Base-by-base conservation (phyloP, 106 monocot species). In the Dioscorea dumetorum region DNA sequence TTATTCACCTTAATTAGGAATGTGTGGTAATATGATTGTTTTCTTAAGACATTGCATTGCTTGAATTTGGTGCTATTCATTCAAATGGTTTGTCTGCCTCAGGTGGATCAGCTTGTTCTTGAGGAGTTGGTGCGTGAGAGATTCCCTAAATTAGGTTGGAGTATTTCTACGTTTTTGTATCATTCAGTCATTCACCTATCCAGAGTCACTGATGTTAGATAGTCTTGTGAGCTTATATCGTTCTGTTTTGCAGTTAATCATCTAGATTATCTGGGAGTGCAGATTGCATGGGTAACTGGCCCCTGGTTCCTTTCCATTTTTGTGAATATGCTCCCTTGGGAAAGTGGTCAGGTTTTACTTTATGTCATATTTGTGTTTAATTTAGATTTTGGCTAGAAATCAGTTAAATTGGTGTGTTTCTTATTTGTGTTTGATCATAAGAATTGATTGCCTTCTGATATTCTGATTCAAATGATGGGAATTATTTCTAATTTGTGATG, bases 291-390 rank as follows among this genome's bases (percentile, higher is more conserved):
- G 91, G 84, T 95, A 61, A 86, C 91, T 71, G 95, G 95, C 72
- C 91, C 95, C 18, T 95, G 95, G 95, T 91, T 95, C 77, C 95
- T 95, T 68, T 91, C 95, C 33, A 95, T 95, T 72, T 95, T 91
- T 57, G 76, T 95, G 69, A 95, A 95, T 67, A 86, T 88, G 83
- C 86, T 95, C 82, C 95, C 95, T 24, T 95, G 95, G 95, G 95
- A 95, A 95, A 95, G 81, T 88, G 95, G 95, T 95, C 81, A 82
- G 81, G 73, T 85, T 91, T 78, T 87, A 78, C 68, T 62, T 73
- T 63, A 28, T 81, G 12, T 51, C 57, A 33, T 49, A 15, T 3
- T 62, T 62, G 8, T 32, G 22, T 69, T 33, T 21, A 19, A n/a
- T 48, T 33, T 22, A 54, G 22, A 33, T 14, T 34, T 14, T 33